Base-by-base conservation (phyloP, 805 yeast species). In the Candida xiaguanensis region DNA sequence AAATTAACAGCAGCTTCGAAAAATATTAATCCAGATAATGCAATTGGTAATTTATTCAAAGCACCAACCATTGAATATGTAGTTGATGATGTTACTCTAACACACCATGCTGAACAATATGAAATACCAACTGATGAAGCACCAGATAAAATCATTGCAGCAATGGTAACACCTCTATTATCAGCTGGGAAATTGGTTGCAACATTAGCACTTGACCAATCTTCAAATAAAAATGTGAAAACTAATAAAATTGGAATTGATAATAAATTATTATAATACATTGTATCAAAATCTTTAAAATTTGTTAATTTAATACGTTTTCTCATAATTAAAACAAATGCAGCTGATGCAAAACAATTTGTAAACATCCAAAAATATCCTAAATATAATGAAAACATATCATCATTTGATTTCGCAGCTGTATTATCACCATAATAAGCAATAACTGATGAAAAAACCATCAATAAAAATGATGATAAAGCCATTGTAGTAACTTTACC, bases 31-130 rank as follows among this genome's bases (percentile, higher is more conserved):
- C 99, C 99, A 28, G 95, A 82, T 43, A 93, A 75, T 12, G 99
- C 99, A 58, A 93, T 88, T 59, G 99, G 99, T 55, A 93, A 80
- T 72, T 93, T 93, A 80, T 93, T 93, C 65, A 93, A 78, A 40
- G 99, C 99, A 65, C 99, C 99, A 43, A 93, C 98, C 99, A 93
- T 93, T 39, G 96, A 88, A 73, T 93, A 93, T 40, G 99, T 93
- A 40, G 99, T 93, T 19, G 98, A 90, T 16, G 97, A 88, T 31
- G 99, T 93, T 48, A 93, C 98, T 72, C 99, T 87, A 50, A 93
- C 95, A 78, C 99, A 93, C 99, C 99, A 93, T 46, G 97, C 99
- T 9, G 98, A 89, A 67, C 96, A 88, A 78, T 93, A 93, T 32
- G 98, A 91, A 62, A 93, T 93, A 71, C 95, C 97, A 39, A 93